Conservation (phyloP, 2,329 filamentous ascomycete species). For the Thelonectria rubi region DNA sequence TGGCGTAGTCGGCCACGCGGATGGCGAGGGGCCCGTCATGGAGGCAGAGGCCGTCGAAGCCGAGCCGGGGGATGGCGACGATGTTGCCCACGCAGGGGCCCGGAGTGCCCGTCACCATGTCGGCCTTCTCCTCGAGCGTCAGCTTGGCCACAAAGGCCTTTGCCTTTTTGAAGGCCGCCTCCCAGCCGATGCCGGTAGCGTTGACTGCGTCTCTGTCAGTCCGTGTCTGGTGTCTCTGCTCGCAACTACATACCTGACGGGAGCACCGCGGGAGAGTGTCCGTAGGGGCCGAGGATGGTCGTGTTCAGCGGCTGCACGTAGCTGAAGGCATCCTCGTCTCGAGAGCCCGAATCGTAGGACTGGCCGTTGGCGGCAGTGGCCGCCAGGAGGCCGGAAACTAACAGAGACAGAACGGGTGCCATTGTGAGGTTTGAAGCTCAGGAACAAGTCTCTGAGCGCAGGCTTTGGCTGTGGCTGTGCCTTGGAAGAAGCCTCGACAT, state of each 20-base stretch:
- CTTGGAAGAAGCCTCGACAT: neutral
- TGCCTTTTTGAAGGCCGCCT: conserved; percentile 49
- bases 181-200: conserved; percentile 49
- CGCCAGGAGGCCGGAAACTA: conserved; percentile 53
- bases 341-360: conserved; percentile 36
- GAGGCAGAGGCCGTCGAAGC: conserved; percentile 55
- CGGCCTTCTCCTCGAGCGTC: conserved; percentile 44
- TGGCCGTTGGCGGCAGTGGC: conserved; percentile 42
- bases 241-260: conserved; percentile 48
- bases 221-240: neutral
- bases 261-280: conserved; percentile 49
- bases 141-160: conserved; percentile 44
- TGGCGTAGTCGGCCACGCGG: conserved; percentile 54
- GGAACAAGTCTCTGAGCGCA: conserved; percentile 9
- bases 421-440: conserved; percentile 29
- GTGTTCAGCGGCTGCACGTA: conserved; percentile 54
- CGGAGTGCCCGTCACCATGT: conserved; percentile 47
- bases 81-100: conserved; percentile 50
- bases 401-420: conserved; percentile 35
- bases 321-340: conserved; percentile 46
- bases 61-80: conserved; percentile 50
- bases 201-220: conserved; percentile 47
- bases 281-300: conserved; percentile 51
- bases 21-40: conserved; percentile 48
- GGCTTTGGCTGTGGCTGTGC: conserved; percentile 14